Evolutionary conservation across 768 basidiomycete genomes (phyloP), one percentile per base, ranked within the genome.

Genomic region (Boletus rubroflammeus): DNA sequence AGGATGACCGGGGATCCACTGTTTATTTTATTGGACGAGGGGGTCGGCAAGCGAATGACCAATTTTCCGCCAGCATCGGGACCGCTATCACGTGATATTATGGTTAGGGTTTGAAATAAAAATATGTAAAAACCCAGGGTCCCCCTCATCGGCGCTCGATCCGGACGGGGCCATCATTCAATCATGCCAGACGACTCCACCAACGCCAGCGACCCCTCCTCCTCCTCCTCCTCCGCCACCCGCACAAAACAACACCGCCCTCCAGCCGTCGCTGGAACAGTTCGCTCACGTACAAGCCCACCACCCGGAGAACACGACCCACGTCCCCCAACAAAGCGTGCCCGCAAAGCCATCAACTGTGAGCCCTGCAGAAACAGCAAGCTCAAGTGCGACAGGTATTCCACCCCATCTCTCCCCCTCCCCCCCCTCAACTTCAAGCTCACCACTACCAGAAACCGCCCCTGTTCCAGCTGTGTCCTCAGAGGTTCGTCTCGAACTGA

Each of bases 341-440:
- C 90, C 0, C 78, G 90, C 55, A 92, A 92, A 66, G 89, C 90
- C 17, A 90, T 93, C 62, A 93, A 93, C 73, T 93, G 90, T 66
- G 89, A 90, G 62, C 90, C 90, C 3, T 93, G 90, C 74, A 79
- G 90, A 66, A 86, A 84, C 62, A 88, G 85, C 77, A 90, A 92
- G 73, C 82, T 92, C 62, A 91, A 93, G 73, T 93, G 90, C 75
- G 90, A 93, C 72, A 84, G 89, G 89, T 87, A 26, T 34, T n/a
- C 23, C 32, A 5, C 21, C 15, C 23, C 26, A n/a, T 13, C 29
- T 23, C 3, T 14, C 15, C n/a, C n/a, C n/a, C n/a, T n/a, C n/a
- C n/a, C n/a, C n/a, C n/a, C n/a, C 13, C 6, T 26, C 5, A 3
- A 15, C 29, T 11, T 23, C 40, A 1, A 1, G 15, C 39, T 34